These are phyloP conservation scores for Phylloporus arenicola DNA, from an alignment of 768 basidiomycete genomes.

Conservation along the genomic window DNA sequence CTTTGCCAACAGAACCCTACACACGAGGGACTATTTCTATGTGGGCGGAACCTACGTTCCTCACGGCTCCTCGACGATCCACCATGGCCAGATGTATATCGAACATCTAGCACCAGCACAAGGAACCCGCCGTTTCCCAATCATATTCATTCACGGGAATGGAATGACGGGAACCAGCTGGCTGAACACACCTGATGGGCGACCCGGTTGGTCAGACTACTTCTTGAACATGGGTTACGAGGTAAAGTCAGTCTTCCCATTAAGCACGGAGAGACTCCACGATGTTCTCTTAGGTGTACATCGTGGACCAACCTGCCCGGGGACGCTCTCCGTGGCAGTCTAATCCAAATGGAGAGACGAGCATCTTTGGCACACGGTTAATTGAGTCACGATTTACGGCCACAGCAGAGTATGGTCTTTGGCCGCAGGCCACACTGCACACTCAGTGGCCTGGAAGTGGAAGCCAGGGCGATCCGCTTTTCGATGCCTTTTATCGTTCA, in stretches of 20 bases:
- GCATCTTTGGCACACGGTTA: conserved; percentile 23
- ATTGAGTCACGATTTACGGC: conserved; percentile 44
- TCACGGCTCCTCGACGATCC: conserved; percentile 33
- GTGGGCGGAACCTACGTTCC: conserved; percentile 39
- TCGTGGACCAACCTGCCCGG: conserved; percentile 44
- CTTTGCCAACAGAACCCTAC: conserved; percentile 30
- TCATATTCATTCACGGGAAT: conserved; percentile 46
- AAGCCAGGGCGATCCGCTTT: conserved; percentile 39
- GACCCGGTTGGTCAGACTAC: conserved; percentile 54
- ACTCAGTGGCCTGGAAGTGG: conserved; percentile 53
- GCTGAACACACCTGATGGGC: conserved; percentile 50
- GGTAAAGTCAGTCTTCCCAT: conserved; percentile 22
- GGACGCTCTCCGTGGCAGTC: conserved; percentile 43
- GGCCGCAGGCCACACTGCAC: conserved; percentile 43
- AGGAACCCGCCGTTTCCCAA: conserved; percentile 35
- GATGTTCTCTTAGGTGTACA: conserved; percentile 31
- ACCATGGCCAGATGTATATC: conserved; percentile 47
- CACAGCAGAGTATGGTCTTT: conserved; percentile 34
- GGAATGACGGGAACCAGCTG: conserved; percentile 52
- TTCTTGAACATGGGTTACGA: conserved; percentile 48
- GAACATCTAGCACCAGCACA: conserved; percentile 42
- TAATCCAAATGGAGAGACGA: conserved; percentile 34
- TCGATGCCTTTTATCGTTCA: conserved; percentile 43
- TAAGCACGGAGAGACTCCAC: not conserved
- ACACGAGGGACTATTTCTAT: conserved; percentile 46